Conservation (phyloP, 192 early-diverging fungal species). For the Diversispora eburnea region DNA sequence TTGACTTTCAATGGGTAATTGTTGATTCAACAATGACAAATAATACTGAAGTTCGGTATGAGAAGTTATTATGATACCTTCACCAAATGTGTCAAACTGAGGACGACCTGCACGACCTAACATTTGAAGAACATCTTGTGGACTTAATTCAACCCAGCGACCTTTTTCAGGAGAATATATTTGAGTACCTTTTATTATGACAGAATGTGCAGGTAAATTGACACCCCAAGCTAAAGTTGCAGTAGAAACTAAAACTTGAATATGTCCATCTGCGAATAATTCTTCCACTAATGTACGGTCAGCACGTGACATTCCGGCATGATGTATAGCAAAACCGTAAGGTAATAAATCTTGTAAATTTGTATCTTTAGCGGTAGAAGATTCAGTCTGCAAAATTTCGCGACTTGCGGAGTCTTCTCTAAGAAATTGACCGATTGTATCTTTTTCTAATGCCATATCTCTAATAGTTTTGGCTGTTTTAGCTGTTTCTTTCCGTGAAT, state of each 20-base stretch:
- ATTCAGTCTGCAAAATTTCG: slow-evolving; percentile 81
- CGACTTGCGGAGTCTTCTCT: slow-evolving; percentile 76
- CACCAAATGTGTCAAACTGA: slow-evolving; percentile 92
- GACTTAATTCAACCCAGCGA: slow-evolving; percentile 88
- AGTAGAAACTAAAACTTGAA: slow-evolving; percentile 92
- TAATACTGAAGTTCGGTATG: slow-evolving; percentile 94
- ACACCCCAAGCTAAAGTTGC: slow-evolving; percentile 99
- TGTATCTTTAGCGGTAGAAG: slow-evolving; percentile 72
- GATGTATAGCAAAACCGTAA: slow-evolving; percentile 94
- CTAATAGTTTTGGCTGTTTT: slow-evolving; percentile 89
- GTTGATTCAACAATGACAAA: slow-evolving; percentile 89
- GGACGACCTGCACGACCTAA: slow-evolving; percentile 96
- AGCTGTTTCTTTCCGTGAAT: slow-evolving; percentile 96
- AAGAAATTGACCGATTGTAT: slow-evolving; percentile 79
- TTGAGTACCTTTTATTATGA: slow-evolving; percentile 98
- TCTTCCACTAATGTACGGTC: slow-evolving; percentile 94
- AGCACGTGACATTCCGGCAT: slow-evolving; percentile 90
- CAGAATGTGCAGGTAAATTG: slow-evolving; percentile 95
- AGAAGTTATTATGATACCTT: slow-evolving; percentile 95
- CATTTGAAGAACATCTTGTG: slow-evolving; percentile 99
- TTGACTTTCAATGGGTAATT: slow-evolving; percentile 97
- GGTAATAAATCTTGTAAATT: slow-evolving; percentile 88
- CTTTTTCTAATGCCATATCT: slow-evolving; percentile 91
- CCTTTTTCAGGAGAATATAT: slow-evolving; percentile 96
- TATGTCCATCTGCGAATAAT: slow-evolving; percentile 84